A percentile compares a stretch with the other conserved stretches of the same genome.
These are phyloP conservation scores for Saturnispora sanitii DNA, from an alignment of 805 yeast species.

Conservation along the genomic window DNA sequence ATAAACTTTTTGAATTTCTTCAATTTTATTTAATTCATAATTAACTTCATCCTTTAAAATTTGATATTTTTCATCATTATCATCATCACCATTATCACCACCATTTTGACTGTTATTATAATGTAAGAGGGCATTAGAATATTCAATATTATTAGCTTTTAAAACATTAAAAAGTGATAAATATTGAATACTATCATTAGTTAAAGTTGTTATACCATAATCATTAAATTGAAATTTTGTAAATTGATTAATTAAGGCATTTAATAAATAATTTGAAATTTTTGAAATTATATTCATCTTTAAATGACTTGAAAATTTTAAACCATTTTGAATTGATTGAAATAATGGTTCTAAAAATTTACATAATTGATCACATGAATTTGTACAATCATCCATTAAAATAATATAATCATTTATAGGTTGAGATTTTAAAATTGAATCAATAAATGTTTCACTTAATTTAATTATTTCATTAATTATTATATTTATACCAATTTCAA, in stretches of 20 bases:
- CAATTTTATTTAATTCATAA: constrained; percentile 40
- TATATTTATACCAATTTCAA: constrained; percentile 54
- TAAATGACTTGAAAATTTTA: constrained; percentile 16
- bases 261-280: constrained; percentile 28
- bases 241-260: constrained; percentile 58
- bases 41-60: constrained; percentile 10
- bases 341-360: constrained; percentile 35
- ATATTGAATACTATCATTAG: constrained; percentile 73
- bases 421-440: constrained; percentile 49
- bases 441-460: constrained; percentile 41
- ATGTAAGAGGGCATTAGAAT: neutral
- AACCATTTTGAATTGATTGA: constrained; percentile 29
- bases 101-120: neutral
- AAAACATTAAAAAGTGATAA: constrained; percentile 31
- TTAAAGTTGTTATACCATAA: constrained; percentile 72
- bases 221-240: constrained; percentile 67
- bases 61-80: constrained; percentile 2
- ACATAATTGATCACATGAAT: constrained; percentile 56
- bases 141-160: constrained; percentile 7
- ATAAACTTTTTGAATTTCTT: constrained; percentile 36
- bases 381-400: constrained; percentile 47
- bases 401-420: constrained; percentile 46
- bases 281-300: constrained; percentile 18
- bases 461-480: constrained; percentile 52
- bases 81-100: neutral